Evolutionary conservation across 2,329 filamentous ascomycete species (phyloP), one percentile per base, ranked within the genome.

Genomic region (Elsinoe perseae): DNA sequence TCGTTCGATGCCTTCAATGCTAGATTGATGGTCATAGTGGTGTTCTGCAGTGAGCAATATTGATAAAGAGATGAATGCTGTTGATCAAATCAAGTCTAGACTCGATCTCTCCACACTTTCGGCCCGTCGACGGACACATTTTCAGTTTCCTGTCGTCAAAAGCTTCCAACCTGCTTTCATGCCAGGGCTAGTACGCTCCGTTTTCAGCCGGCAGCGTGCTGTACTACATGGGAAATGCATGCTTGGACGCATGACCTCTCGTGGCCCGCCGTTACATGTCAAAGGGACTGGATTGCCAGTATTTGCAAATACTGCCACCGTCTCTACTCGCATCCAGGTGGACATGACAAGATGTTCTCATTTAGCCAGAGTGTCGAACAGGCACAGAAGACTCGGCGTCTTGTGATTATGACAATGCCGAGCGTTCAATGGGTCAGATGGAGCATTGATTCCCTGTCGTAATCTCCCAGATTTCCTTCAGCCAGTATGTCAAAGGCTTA

Each of bases 181-280:
- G 25, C 3, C 20, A 18, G n/a, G 43, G 44, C 25, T 30, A 50
- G 25, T n/a, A 14, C 12, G 25, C 44, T 50, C 44, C 44, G 44
- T 50, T 25, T 30, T 50, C 27, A 50, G 20, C 40, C 40, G 40
- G 40, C 12, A 25, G 23, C 23, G 25, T 25, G 23, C 18, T 44
- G 25, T 44, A 44, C n/a, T 25, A 32, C 25, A 30, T 32, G 44
- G 32, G 3, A 18, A 16, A 32, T 30, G n/a, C 25, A 30, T 30
- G 44, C 44, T 44, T 44, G 40, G 40, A 50, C 44, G 44, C 44
- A 18, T 50, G 23, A 50, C 44, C 27, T 18, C 25, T 30, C 4
- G 10, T 36, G 25, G 25, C 3, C 9, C 44, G 25, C 23, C 44
- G 44, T 50, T 50, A 25, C 25, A 32, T 44, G 20, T 44, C 40